These are phyloP conservation scores for Suhomyces kilbournensis DNA, from an alignment of 805 yeast genomes.

Conservation along the genomic window DNA sequence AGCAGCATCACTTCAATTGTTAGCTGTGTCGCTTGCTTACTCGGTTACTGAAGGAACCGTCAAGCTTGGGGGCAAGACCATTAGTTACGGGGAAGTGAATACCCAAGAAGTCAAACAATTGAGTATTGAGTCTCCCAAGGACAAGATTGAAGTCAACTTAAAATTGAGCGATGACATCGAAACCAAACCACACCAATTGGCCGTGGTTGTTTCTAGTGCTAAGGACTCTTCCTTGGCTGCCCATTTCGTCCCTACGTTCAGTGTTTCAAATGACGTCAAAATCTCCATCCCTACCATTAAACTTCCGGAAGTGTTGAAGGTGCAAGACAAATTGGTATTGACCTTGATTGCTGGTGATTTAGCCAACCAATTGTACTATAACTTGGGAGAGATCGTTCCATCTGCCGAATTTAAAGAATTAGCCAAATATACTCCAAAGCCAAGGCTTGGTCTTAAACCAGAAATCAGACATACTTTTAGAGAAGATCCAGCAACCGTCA, in stretches of 20 bases:
- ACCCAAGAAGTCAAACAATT: conserved; percentile 30
- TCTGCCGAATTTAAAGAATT: conserved; percentile 22
- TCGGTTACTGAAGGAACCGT: conserved; percentile 29
- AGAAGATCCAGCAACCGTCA: conserved; percentile 50
- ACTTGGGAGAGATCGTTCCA: conserved; percentile 32
- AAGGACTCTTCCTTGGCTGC: conserved; percentile 29
- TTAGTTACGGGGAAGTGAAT: conserved; percentile 29
- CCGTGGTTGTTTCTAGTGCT: conserved; percentile 26
- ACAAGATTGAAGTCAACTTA: conserved; percentile 28
- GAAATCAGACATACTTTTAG: conserved; percentile 67
- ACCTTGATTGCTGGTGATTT: conserved; percentile 31
- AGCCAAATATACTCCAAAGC: conserved; percentile 18
- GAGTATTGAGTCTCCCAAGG: conserved; percentile 29
- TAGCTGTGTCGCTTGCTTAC: conserved; percentile 24
- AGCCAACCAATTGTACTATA: conserved; percentile 18
- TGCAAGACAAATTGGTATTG: conserved; percentile 28
- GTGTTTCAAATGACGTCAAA: conserved; percentile 16
- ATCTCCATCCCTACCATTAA: conserved; percentile 24
- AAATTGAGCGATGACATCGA: conserved; percentile 17
- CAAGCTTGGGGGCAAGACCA: conserved; percentile 20
- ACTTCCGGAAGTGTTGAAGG: conserved; percentile 36
- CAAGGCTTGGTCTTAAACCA: conserved; percentile 48
- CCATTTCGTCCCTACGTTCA: conserved; percentile 30
- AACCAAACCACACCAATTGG: conserved; percentile 34
- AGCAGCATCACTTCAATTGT: conserved; percentile 17